phyloP scores from a whole-genome alignment of 495 filamentous ascomycete species.

The Neurospora discreta region DNA sequence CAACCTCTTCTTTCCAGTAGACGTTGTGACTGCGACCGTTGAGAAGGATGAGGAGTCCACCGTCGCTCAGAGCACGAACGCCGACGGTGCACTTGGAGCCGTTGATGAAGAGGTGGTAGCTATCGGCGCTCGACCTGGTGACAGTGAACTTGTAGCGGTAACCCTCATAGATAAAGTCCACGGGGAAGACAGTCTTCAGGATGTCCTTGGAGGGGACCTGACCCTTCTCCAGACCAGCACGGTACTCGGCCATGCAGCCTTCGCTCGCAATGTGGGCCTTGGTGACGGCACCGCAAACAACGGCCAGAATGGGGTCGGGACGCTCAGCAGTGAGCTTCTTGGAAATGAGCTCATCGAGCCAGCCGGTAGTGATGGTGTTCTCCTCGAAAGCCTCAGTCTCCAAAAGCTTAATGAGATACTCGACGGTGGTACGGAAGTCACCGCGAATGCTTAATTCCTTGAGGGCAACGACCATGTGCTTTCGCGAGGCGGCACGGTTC shows the following conservation, averaged over 20 bases:
- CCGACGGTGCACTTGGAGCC: slow-evolving; percentile 93
- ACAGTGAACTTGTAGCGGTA: slow-evolving; percentile 96
- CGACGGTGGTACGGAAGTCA: slow-evolving; percentile 96
- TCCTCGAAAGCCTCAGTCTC: slow-evolving; percentile 98
- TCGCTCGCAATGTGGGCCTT: slow-evolving; percentile 93
- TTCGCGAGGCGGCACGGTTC: slow-evolving; percentile 86
- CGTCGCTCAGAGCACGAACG: slow-evolving; percentile 84
- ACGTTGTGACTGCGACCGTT: slow-evolving; percentile 90
- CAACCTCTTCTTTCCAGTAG: slow-evolving; percentile 99
- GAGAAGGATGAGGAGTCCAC: slow-evolving; percentile 85
- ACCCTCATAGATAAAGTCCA: slow-evolving; percentile 99
- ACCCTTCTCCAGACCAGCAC: slow-evolving; percentile 83
- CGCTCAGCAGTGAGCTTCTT: slow-evolving; percentile 96
- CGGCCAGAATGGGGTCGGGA: slow-evolving; percentile 80
- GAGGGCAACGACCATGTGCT: slow-evolving; percentile 98
- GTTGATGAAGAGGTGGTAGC: slow-evolving; percentile 98
- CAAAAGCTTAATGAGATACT: slow-evolving; percentile 97
- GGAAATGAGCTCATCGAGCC: slow-evolving; percentile 96
- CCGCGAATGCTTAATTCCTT: slow-evolving; percentile 99
- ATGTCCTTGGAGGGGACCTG: slow-evolving; percentile 94
- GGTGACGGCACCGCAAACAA: slow-evolving; percentile 88
- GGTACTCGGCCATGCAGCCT: slow-evolving; percentile 75
- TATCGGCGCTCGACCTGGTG: slow-evolving; percentile 83
- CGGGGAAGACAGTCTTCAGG: slow-evolving; percentile 92
- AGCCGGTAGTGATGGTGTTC: slow-evolving; percentile 98